phyloP scores from a whole-genome alignment of 371 early-diverging fungal species.

The Thermomucor indicae-seudaticae region DNA sequence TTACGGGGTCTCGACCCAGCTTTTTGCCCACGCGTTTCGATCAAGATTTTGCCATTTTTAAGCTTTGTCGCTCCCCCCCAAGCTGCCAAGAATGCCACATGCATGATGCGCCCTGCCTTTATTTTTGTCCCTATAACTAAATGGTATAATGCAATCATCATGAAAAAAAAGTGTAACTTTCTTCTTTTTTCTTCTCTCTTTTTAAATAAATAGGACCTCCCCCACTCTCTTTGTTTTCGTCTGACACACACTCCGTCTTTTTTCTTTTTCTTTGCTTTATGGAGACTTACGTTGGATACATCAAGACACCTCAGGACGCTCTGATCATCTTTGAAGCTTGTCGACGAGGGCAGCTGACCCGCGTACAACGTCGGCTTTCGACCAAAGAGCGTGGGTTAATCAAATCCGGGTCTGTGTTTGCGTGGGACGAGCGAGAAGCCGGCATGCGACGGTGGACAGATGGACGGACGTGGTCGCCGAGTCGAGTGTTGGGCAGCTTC shows the following conservation, averaged over 20 bases:
- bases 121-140: too few species aligned
- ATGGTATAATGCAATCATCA: too few species aligned
- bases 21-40: too few species aligned
- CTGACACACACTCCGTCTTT: slow-evolving; percentile 3
- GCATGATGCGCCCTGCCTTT: too few species aligned
- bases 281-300: slow-evolving; percentile 58
- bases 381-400: slow-evolving; percentile 61
- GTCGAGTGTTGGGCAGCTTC: slow-evolving; percentile 74
- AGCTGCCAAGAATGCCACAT: too few species aligned
- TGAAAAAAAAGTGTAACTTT: too few species aligned
- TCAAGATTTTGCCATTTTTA: too few species aligned
- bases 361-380: slow-evolving; percentile 72
- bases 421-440: slow-evolving; percentile 84
- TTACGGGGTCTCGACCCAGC: too few species aligned
- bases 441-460: slow-evolving; percentile 93
- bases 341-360: slow-evolving; percentile 58
- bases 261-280: slow-evolving; percentile 11
- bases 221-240: slow-evolving; percentile 7
- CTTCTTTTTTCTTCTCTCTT: too few species aligned
- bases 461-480: slow-evolving; percentile 82
- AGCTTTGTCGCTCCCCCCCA: too few species aligned
- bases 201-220: too few species aligned
- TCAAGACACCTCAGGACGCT: slow-evolving; percentile 79
- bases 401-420: slow-evolving; percentile 76
- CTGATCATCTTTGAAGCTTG: slow-evolving; percentile 83